These are phyloP conservation scores for Solanum verrucosum DNA, from an alignment of 257 asterid genomes.

Conservation along the genomic window DNA sequence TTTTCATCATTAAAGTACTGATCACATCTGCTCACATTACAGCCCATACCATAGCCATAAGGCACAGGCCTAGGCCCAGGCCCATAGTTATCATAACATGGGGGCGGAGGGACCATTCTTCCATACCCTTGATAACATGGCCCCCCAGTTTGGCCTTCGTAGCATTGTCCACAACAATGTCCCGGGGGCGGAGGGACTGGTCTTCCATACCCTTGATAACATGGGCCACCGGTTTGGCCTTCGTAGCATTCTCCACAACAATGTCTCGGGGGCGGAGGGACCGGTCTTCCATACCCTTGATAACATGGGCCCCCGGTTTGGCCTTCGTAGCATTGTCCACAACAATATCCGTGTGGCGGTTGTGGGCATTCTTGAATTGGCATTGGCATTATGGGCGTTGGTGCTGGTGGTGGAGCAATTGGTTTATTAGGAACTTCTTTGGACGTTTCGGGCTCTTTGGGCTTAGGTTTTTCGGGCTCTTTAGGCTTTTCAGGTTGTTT, in stretches of 20 bases:
- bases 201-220: neutral
- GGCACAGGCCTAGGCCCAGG: neutral
- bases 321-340: slow-evolving; percentile 28
- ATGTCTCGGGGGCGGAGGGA: slow-evolving; percentile 29
- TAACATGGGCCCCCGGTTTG: neutral
- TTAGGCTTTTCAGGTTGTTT: too few species aligned
- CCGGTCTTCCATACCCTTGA: slow-evolving; percentile 3
- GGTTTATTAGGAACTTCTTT: neutral
- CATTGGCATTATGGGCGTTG: neutral
- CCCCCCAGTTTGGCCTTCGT: neutral
- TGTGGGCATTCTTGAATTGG: slow-evolving; percentile 26
- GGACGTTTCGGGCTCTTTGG: slow-evolving; percentile 9
- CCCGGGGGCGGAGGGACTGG: slow-evolving; percentile 39
- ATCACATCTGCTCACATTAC: slow-evolving; percentile 11
- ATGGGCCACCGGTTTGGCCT: neutral
- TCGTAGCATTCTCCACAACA: slow-evolving; percentile 32
- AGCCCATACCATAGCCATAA: slow-evolving; percentile 1
- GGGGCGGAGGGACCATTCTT: neutral
- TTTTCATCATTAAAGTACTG: slow-evolving; percentile 44
- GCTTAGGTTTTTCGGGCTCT: neutral
- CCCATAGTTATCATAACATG: too few species aligned
- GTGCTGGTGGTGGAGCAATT: neutral
- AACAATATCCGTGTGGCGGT: slow-evolving; percentile 24
- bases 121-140: neutral
- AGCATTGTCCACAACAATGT: slow-evolving; percentile 26